phyloP scores from a whole-genome alignment of 768 basidiomycete species.

The Termitomyces sp. region DNA sequence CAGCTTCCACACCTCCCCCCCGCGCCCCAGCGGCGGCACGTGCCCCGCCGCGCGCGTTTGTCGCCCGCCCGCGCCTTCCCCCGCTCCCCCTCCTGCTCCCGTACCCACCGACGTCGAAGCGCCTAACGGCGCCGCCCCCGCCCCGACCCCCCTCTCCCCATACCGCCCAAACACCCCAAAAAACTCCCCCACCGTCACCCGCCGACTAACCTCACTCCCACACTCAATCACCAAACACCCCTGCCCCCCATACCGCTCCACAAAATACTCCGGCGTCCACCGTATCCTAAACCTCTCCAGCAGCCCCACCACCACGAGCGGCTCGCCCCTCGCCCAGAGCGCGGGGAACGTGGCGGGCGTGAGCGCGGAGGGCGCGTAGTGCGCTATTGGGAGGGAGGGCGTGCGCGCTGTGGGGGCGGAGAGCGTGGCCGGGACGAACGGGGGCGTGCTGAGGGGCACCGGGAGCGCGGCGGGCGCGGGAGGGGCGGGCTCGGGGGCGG shows the following conservation, averaged over 20 bases:
- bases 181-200: constrained; percentile 71
- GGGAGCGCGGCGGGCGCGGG: no score
- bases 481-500: neutral
- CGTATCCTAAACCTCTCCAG: constrained; percentile 56
- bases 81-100: constrained; percentile 31
- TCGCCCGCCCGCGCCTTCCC: no score
- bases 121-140: no score
- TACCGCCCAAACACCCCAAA: constrained; percentile 76
- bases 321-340: constrained; percentile 73
- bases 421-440: constrained; percentile 16
- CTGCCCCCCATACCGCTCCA: constrained; percentile 59
- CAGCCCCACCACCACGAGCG: constrained; percentile 73
- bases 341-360: constrained; percentile 58
- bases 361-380: constrained; percentile 46
- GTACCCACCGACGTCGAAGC: constrained; percentile 65
- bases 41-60: no score
- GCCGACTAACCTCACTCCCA: constrained; percentile 62
- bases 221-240: constrained; percentile 78
- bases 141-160: constrained; percentile 44
- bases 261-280: constrained; percentile 87
- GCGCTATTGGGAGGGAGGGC: constrained; percentile 42
- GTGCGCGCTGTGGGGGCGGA: constrained; percentile 25
- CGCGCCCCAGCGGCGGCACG: no score
- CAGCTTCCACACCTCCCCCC: neutral
- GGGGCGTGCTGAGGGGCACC: neutral